These are phyloP conservation scores for Penicillium daleae DNA, from an alignment of 495 filamentous ascomycete genomes.

Conservation along the genomic window DNA sequence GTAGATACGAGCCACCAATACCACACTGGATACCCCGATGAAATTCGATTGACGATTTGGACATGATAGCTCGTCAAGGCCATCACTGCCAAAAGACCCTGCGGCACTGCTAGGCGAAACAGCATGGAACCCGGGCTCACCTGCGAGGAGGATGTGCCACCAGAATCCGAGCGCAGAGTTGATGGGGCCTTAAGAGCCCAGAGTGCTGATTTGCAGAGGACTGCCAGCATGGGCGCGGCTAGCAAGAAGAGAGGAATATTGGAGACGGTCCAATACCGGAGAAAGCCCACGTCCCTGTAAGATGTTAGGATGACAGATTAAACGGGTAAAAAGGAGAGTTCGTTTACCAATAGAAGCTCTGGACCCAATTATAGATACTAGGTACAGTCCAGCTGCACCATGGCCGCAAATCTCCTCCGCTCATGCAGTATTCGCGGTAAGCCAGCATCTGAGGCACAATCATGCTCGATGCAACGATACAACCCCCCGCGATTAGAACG, in stretches of 20 bases:
- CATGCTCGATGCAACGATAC: slow-evolving; percentile 66
- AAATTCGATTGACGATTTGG: slow-evolving; percentile 88
- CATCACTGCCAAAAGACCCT: slow-evolving; percentile 70
- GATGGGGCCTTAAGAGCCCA: slow-evolving; percentile 46
- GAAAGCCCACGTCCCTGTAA: slow-evolving; percentile 78
- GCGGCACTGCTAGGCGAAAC: slow-evolving; percentile 62
- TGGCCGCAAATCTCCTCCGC: slow-evolving; percentile 47
- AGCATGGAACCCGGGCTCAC: slow-evolving; percentile 54
- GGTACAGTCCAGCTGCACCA: slow-evolving; percentile 78
- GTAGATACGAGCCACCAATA: slow-evolving; percentile 73
- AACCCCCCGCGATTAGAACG: slow-evolving; percentile 65
- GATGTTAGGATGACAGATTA: slow-evolving; percentile 5
- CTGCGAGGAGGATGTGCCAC: slow-evolving; percentile 24
- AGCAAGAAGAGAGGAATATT: slow-evolving; percentile 90
- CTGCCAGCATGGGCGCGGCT: slow-evolving; percentile 74
- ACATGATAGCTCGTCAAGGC: slow-evolving; percentile 84
- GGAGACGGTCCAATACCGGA: slow-evolving; percentile 86
- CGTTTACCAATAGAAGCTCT: slow-evolving; percentile 83
- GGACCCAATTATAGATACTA: slow-evolving; percentile 91
- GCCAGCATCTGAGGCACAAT: slow-evolving; percentile 75
- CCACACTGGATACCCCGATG: slow-evolving; percentile 88
- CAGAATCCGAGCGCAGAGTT: slow-evolving; percentile 17
- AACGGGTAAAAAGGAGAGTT: neutral
- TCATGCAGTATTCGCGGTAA: slow-evolving; percentile 70
- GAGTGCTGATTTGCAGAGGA: slow-evolving; percentile 64